Base-by-base conservation (phyloP, 257 asterid genomes). In the Anisodus tanguticus region DNA sequence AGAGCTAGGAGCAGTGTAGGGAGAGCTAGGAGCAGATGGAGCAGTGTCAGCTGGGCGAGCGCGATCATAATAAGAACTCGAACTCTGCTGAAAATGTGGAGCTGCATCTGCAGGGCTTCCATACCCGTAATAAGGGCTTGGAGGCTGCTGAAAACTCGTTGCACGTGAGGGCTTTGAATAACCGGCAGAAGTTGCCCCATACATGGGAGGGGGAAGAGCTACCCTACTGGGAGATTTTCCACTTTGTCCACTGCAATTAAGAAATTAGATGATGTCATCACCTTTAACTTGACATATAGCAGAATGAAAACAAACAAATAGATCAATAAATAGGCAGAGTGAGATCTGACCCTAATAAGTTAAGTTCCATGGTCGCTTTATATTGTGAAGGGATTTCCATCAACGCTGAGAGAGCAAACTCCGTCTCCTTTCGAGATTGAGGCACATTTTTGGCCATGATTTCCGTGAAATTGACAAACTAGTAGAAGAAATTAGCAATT, bases 371-470 rank as follows among this genome's bases (percentile, higher is more conserved):
- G 3, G 98, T 95, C 22, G 99, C 99, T 91, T 93, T 95, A 87
- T 95, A 97, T 81, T 97, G 99, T 8, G 94, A 55, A 55, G 98
- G 99, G 54, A 97, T 91, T 88, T 97, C 99, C 99, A 97, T 97
- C 87, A 97, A 85, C 19, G 99, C 93, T 55, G 98, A 74, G 82
- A 97, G 98, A 64, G 99, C 99, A 84, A 97, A 97, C 85, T 95
- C 96, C 1, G 99, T 92, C 93, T 97, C 98, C 84, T 97, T 97
- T 17, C 97, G 92, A 62, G 93, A 47, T 79, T 88, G 97, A 74
- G 89, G 91, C n/a, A 85, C 89, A 60, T 88, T 87, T 89, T 95
- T 97, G 12, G 94, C 85, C 99, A 97, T 97, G 6, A 97, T 97
- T 66, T 93, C 98, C 1, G 98, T 93, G 87, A 95, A 97, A 85